Evolutionary conservation across 495 filamentous ascomycete species (phyloP).

Genomic region (Corynascus novoguineensis): DNA sequence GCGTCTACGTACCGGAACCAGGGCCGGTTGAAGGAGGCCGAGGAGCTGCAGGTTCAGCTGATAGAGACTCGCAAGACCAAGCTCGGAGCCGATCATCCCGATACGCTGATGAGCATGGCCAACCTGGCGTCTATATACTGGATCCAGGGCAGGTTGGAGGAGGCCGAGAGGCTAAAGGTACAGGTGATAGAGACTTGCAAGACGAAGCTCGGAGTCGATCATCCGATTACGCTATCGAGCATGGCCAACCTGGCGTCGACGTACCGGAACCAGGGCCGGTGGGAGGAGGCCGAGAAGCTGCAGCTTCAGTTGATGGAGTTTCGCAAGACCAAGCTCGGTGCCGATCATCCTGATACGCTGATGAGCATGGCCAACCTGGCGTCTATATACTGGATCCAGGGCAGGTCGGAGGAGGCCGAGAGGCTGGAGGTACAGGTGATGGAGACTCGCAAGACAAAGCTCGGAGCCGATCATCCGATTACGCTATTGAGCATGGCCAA

Average conservation of each 20-base stretch:
- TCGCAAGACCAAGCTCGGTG: not conserved
- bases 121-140: conserved; percentile 17
- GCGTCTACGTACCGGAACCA: not conserved
- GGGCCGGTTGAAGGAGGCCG: conserved; percentile 34
- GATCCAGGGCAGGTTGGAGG: conserved; percentile 33
- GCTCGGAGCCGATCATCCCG: conserved; percentile 34
- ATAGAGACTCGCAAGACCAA: conserved; percentile 7
- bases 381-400: not conserved
- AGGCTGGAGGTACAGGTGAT: not conserved
- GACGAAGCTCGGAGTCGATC: not conserved
- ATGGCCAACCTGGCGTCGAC: not conserved
- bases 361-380: not conserved
- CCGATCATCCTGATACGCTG: not conserved
- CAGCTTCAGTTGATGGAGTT: not conserved
- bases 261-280: not conserved
- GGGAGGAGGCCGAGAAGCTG: not conserved
- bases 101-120: conserved; percentile 19
- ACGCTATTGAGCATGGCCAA: conserved; percentile 33
- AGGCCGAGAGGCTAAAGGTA: conserved; percentile 27
- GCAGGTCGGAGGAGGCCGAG: not conserved
- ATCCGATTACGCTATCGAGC: not conserved
- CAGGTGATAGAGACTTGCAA: not conserved
- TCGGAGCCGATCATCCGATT: conserved; percentile 33
- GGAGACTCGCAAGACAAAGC: conserved; percentile 22
- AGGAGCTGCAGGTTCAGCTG: conserved; percentile 9